Evolutionary conservation across 2,329 filamentous ascomycete species (phyloP), one percentile per base, ranked within the genome.

Genomic region (Balansia obtecta): DNA sequence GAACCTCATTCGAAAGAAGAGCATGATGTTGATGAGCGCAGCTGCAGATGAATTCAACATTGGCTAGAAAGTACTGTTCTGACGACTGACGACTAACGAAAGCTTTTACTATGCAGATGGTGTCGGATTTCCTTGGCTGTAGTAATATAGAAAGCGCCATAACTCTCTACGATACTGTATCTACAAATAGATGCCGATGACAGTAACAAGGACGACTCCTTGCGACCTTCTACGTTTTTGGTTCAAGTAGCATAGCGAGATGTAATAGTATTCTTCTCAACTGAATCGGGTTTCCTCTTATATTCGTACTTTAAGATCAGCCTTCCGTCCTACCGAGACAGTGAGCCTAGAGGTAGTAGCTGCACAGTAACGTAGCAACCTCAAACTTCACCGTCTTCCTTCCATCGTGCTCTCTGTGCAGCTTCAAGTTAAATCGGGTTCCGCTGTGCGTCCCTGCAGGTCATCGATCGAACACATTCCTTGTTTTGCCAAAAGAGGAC

Each of bases 41-140:
- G 73, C 71, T 53, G 77, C 80, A 18, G 74, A 74, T 55, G 82
- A 86, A 67, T 86, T 86, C 60, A 86, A 86, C 62, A 76, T 86
- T 62, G 81, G 81, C 15, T 83, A 68, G 50, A 32, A 32, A 50
- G 27, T 27, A 27, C 27, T 27, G 27, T 5, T 27, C 8, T 27
- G 27, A 1, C 27, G 5, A 6, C 27, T 27, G 27, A 27, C 27
- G 27, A 27, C 27, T 27, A 27, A 27, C 6, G 18, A 16, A 13
- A 18, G 11, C 6, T 22, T 2, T 13, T 1, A 9, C 27, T 8
- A 8, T 27, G 8, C 27, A 27, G 27, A 7, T 27, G 27, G 27
- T 27, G 27, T 8, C 27, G 27, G 27, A 6, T 8, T 4, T 27
- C 27, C 8, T 27, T 27, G 27, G 27, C 27, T 27, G 27, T 27